A percentile compares a stretch with the other conserved stretches of the same genome.
Conservation (phyloP, 2,329 filamentous ascomycete genomes). For the Penicillium nordicum region DNA sequence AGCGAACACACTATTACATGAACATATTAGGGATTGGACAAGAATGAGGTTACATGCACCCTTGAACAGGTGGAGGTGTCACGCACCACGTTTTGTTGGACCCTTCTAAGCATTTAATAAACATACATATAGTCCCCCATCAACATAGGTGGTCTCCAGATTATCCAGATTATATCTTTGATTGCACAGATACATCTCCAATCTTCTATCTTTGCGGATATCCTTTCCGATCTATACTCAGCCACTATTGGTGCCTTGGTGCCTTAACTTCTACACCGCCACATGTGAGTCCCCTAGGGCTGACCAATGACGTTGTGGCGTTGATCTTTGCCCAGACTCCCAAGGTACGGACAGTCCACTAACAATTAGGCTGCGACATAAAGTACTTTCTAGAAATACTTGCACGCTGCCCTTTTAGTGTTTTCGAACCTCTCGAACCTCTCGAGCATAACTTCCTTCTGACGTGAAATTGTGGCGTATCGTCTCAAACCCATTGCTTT, state of each 20-base stretch:
- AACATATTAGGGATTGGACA: not conserved
- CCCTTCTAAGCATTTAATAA: not conserved
- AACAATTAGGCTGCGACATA: conserved; percentile 29
- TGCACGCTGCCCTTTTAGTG: not conserved
- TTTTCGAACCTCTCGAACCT: not conserved
- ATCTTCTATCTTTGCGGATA: not conserved
- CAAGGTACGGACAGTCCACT: conserved; percentile 22
- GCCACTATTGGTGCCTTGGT: not conserved
- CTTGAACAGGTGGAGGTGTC: conserved; percentile 19
- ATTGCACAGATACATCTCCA: not conserved
- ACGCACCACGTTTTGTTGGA: conserved; percentile 10
- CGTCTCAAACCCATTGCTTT: conserved; percentile 5
- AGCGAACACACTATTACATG: not conserved
- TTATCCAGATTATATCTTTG: not conserved
- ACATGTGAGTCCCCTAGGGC: not conserved
- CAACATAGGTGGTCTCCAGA: not conserved
- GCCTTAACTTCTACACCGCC: conserved; percentile 10
- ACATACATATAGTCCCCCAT: not conserved
- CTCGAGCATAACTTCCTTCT: not conserved
- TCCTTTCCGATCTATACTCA: not conserved
- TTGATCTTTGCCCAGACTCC: conserved; percentile 17
- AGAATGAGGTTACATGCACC: conserved; percentile 1
- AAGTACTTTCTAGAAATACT: conserved; percentile 15
- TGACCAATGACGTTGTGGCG: conserved; percentile 17
- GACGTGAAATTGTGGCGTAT: conserved; percentile 13